These are phyloP conservation scores for Erysimum cheiranthoides DNA, from an alignment of 345 rosid species.

Conservation along the genomic window DNA sequence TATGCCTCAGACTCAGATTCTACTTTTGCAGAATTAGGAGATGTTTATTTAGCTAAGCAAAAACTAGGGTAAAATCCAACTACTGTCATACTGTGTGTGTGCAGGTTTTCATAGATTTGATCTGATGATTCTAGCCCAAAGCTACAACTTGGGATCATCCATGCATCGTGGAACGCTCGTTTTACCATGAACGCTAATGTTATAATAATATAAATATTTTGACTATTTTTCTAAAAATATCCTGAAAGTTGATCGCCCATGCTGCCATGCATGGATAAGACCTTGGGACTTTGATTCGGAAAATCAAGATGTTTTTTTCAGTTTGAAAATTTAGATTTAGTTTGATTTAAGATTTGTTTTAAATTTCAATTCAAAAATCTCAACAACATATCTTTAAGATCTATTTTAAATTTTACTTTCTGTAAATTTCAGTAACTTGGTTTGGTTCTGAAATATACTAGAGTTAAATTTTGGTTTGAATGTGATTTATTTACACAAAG, in stretches of 20 bases:
- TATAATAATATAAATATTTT: neutral
- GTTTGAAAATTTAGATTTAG: neutral
- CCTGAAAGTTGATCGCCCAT: neutral
- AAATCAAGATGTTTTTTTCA: no score
- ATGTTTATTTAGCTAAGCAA: neutral
- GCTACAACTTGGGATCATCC: neutral
- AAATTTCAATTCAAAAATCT: neutral
- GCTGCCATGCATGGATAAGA: slow-evolving; percentile 3
- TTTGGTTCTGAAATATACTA: neutral
- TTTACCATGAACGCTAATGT: neutral
- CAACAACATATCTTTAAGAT: neutral
- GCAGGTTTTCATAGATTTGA: no score
- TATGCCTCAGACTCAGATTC: slow-evolving; percentile 17
- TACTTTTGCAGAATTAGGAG: neutral
- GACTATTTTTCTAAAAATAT: neutral
- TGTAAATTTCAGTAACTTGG: neutral
- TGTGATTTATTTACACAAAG: neutral
- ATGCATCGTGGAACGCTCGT: neutral
- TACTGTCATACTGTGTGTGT: no score
- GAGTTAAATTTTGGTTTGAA: neutral
- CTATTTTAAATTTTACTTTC: neutral
- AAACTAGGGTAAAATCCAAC: no score
- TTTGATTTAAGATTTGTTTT: neutral
- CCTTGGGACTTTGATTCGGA: neutral
- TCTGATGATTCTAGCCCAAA: neutral